These are phyloP conservation scores for Pisolithus microcarpus DNA, from an alignment of 768 basidiomycete genomes.

Conservation along the genomic window DNA sequence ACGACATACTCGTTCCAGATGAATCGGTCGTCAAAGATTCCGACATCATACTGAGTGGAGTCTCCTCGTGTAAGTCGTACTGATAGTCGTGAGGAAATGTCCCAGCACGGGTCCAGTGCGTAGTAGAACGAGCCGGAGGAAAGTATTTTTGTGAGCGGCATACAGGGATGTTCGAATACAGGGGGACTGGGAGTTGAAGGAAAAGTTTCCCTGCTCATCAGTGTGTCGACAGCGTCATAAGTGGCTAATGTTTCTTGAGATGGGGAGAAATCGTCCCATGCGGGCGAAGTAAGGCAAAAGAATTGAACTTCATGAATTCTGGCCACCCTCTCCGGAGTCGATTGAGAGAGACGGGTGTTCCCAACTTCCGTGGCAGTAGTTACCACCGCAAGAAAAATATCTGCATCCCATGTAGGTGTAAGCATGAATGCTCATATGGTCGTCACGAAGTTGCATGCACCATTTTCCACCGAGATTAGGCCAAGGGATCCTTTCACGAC, in stretches of 20 bases:
- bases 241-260: constrained; percentile 47
- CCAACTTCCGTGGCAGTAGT: constrained; percentile 72
- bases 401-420: constrained; percentile 30
- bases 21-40: constrained; percentile 75
- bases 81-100: constrained; percentile 77
- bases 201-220: constrained; percentile 38
- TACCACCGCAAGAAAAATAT: constrained; percentile 81
- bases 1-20: constrained; percentile 95
- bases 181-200: constrained; percentile 36
- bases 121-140: constrained; percentile 93
- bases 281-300: constrained; percentile 74
- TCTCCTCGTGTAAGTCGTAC: constrained; percentile 54
- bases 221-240: constrained; percentile 47
- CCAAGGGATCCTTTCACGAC: constrained; percentile 81
- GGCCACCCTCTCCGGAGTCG: constrained; percentile 58
- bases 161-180: constrained; percentile 86
- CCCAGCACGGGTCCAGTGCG: constrained; percentile 77
- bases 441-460: constrained; percentile 30
- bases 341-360: constrained; percentile 54
- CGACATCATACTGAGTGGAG: constrained; percentile 39
- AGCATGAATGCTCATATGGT: constrained; percentile 3
- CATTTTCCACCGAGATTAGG: constrained; percentile 64
- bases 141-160: constrained; percentile 83
- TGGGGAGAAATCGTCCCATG: constrained; percentile 72
- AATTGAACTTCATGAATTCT: constrained; percentile 87